Base-by-base conservation (phyloP, 2,329 filamentous ascomycete genomes). In the Talaromyces sp. region DNA sequence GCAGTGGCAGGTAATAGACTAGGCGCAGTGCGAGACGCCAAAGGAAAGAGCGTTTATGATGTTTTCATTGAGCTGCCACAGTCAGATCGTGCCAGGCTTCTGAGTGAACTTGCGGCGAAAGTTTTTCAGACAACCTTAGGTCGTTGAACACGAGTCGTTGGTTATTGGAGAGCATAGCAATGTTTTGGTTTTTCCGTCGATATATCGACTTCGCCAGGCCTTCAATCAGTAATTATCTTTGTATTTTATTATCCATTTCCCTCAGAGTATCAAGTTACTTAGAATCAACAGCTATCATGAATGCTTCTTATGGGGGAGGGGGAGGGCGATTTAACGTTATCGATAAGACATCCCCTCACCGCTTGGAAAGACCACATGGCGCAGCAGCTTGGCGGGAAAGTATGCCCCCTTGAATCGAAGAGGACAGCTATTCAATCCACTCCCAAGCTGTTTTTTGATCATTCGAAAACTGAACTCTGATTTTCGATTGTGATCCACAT, bases 11-110 rank as follows among this genome's bases (percentile, higher is more conserved):
- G 94, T 10, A 97, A 97, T 75, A 78, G 92, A 53, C 76, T 97
- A n/a, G 94, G 94, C 0, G 89, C 90, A 6, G 84, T 99, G 19
- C 81, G 94, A 58, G 94, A 99, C 75, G 85, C 89, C 33, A 91
- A 86, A 75, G 92, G 92, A 21, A 97, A 97, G 85, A 96, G 90
- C 69, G 94, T 99, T 5, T 97, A 95, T 74, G 81, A 86, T 28
- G 94, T 97, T 15, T 97, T 93, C 72, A 68, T 90, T 79, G 89
- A 96, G 66, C 78, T 99, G 68, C 91, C 91, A 53, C 88, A 91
- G 73, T 81, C 81, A 53, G 92, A 96, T 68, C 88, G 90, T 69
- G 86, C 91, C 56, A 86, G 85, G 72, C 74, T 99, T 67, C 78
- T 97, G 61, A 88, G 86, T 69, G 89, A 95, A 73, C 75, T 97